Percentiles rank a stretch among this genome's conserved stretches.
These are phyloP conservation scores for Candida khao-thaluensis DNA, from an alignment of 805 yeast species.

Conservation along the genomic window DNA sequence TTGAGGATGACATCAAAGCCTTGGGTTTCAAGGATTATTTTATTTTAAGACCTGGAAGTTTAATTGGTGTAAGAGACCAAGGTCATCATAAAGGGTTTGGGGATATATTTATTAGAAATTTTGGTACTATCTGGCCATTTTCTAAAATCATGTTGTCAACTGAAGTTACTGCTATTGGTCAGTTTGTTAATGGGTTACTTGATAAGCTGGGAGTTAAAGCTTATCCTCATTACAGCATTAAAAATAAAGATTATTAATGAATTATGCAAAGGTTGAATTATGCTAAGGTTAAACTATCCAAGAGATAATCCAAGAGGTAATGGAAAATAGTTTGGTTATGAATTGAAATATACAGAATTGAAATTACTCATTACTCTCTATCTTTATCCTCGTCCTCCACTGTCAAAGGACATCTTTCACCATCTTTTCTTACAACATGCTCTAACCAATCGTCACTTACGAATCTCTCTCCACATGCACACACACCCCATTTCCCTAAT, in stretches of 20 bases:
- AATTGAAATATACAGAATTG: too few relatives aligned
- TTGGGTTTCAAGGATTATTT: slow-evolving; percentile 70
- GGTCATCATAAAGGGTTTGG: slow-evolving; percentile 16
- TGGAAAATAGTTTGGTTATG: too few relatives aligned
- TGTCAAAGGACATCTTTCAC: slow-evolving; percentile 1
- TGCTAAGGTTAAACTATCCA: too few relatives aligned
- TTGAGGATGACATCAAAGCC: slow-evolving; percentile 64
- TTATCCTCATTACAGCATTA: background rate
- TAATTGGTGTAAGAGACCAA: slow-evolving; percentile 54
- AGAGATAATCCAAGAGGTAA: too few relatives aligned
- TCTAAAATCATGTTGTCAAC: background rate
- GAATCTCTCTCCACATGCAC: slow-evolving; percentile 42
- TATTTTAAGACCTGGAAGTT: slow-evolving; percentile 73
- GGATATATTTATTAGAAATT: background rate
- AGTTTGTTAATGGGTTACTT: slow-evolving; percentile 6
- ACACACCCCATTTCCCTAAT: slow-evolving; percentile 49
- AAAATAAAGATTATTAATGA: background rate
- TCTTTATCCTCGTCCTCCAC: background rate
- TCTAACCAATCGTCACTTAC: slow-evolving; percentile 34
- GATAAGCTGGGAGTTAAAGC: slow-evolving; percentile 1
- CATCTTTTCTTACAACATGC: slow-evolving; percentile 28
- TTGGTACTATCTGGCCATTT: slow-evolving; percentile 7
- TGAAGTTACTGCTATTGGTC: background rate
- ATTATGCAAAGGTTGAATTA: too few relatives aligned
- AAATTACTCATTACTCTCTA: background rate